Percentiles rank a stretch among this genome's conserved stretches.
Conservation (phyloP, 176 grass and related monocot genomes). For the Coix lacrymajobi region DNA sequence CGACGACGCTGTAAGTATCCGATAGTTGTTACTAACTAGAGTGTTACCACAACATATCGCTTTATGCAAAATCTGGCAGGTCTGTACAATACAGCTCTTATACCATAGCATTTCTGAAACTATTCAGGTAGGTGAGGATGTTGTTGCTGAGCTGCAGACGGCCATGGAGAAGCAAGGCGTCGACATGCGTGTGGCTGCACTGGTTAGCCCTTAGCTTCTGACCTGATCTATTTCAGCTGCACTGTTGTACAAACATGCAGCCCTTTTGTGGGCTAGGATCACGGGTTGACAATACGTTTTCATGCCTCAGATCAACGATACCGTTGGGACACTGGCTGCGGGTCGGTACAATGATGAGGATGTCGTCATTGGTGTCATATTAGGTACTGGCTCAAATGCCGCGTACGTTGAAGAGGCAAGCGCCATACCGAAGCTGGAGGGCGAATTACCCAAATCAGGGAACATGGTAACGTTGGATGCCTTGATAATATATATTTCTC, state of each 20-base stretch:
- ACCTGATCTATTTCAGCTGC: background rate
- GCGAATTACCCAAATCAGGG: slow-evolving; percentile 33
- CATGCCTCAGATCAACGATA: slow-evolving; percentile 71
- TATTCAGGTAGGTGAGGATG: slow-evolving; percentile 65
- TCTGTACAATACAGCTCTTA: background rate
- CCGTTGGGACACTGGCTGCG: slow-evolving; percentile 72
- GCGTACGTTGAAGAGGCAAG: slow-evolving; percentile 50
- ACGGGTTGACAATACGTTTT: background rate
- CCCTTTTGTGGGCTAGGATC: background rate
- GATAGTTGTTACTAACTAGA: background rate
- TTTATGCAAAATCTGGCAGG: background rate
- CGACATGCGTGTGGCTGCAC: slow-evolving; percentile 57
- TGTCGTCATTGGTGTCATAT: slow-evolving; percentile 45
- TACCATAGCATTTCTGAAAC: background rate
- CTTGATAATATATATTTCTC: background rate
- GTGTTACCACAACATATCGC: background rate
- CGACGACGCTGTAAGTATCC: slow-evolving; percentile 35
- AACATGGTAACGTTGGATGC: slow-evolving; percentile 37
- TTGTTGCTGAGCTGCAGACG: slow-evolving; percentile 55
- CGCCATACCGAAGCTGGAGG: slow-evolving; percentile 49
- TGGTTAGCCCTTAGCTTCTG: slow-evolving; percentile 44
- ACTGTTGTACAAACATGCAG: too few relatives aligned
- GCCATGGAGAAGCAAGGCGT: slow-evolving; percentile 69
- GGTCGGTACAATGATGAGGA: slow-evolving; percentile 63
- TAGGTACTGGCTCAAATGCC: slow-evolving; percentile 71